Percentiles rank a stretch among this genome's conserved stretches.
These are phyloP conservation scores for Gastrolobium bilobum DNA, from an alignment of 306 rosid species.

Conservation along the genomic window DNA sequence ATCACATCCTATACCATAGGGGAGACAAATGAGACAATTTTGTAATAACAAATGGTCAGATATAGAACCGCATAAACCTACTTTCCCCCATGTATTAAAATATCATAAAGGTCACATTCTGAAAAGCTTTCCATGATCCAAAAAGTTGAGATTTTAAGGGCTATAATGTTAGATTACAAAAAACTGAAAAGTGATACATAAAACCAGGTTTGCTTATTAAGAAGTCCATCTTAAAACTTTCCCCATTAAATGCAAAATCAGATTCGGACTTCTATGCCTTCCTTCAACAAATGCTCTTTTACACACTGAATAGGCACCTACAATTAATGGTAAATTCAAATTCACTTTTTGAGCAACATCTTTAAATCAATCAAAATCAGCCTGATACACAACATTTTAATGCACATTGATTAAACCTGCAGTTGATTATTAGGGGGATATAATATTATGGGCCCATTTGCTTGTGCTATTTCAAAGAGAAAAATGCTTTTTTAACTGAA, in stretches of 20 bases:
- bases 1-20: not conserved
- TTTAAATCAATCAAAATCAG: not conserved
- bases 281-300: constrained; percentile 78
- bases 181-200: not conserved
- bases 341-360: constrained; percentile 8
- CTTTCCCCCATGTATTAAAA: not conserved
- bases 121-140: constrained; percentile 16
- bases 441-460: not conserved
- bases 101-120: not conserved
- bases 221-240: not conserved
- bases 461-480: not conserved
- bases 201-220: not conserved
- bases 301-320: constrained; percentile 88
- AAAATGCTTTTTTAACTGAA: not conserved
- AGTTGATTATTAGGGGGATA: not conserved
- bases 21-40: not conserved
- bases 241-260: constrained; percentile 42
- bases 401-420: not conserved
- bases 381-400: not conserved
- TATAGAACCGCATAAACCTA: not conserved
- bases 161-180: not conserved
- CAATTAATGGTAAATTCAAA: constrained; percentile 32
- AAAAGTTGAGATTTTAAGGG: constrained; percentile 12
- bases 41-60: not conserved
- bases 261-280: constrained; percentile 86